Conservation (phyloP, 2,329 filamentous ascomycete species). For the Fusarium sp. region DNA sequence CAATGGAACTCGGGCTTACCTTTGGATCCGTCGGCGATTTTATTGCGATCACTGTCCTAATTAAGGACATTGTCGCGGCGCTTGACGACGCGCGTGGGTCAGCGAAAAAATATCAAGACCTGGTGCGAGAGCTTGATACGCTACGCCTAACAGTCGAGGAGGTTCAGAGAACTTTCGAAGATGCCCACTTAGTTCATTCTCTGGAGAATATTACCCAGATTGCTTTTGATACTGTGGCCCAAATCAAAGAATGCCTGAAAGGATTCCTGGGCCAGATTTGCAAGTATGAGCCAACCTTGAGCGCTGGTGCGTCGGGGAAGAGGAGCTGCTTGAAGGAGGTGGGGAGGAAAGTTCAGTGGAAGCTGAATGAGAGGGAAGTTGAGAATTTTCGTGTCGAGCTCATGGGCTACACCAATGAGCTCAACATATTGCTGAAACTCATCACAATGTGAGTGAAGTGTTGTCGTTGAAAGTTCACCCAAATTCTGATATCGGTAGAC, state of each 20-base stretch:
- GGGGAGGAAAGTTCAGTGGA: neutral
- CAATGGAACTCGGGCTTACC: neutral
- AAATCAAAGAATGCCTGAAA: too few relatives aligned
- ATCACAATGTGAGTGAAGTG: neutral
- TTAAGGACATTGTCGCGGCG: too few relatives aligned
- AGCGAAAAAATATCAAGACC: too few relatives aligned
- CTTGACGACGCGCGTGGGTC: too few relatives aligned
- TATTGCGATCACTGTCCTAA: too few relatives aligned
- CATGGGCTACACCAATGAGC: neutral
- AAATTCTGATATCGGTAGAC: neutral
- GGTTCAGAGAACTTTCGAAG: too few relatives aligned
- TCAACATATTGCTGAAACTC: neutral
- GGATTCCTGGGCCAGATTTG: neutral
- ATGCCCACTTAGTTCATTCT: too few relatives aligned
- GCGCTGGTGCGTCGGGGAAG: rapidly evolving
- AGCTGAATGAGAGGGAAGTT: neutral
- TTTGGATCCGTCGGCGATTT: too few relatives aligned
- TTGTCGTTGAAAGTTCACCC: rapidly evolving
- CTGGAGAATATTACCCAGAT: too few relatives aligned
- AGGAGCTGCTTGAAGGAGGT: neutral
- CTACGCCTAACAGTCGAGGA: too few relatives aligned
- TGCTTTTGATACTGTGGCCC: too few relatives aligned
- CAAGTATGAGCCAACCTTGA: neutral
- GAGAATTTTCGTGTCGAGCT: neutral
- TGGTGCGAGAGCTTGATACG: too few relatives aligned